Conservation (phyloP, 108 stramenopile genomes). For the Fragilaria crotonensis region DNA sequence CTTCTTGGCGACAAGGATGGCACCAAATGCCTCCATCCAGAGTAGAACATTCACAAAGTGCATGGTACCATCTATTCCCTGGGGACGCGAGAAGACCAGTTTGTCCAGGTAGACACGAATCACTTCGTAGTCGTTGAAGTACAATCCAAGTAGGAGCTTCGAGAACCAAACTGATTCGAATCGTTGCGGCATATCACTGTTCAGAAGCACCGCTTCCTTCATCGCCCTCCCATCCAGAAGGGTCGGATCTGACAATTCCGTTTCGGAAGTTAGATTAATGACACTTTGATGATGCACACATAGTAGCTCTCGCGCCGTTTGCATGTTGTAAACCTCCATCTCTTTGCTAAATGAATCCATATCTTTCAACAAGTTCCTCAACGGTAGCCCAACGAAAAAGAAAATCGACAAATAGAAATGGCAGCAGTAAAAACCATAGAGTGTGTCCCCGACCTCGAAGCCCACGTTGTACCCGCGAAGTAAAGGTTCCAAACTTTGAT, state of each 20-base stretch:
- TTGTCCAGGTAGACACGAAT: background rate
- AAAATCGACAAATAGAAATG: conserved; percentile 16
- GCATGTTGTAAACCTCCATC: conserved; percentile 10
- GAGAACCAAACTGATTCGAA: background rate
- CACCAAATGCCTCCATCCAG: background rate
- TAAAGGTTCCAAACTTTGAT: conserved; percentile 22
- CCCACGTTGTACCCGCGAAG: conserved; percentile 14
- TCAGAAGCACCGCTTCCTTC: background rate
- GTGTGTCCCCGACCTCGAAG: conserved; percentile 12
- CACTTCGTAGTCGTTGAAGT: background rate
- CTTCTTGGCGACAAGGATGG: background rate
- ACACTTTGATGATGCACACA: conserved; percentile 18
- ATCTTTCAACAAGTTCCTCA: conserved; percentile 18
- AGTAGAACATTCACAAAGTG: background rate
- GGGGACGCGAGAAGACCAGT: background rate
- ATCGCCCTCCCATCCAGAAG: conserved; percentile 12
- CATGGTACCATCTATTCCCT: background rate
- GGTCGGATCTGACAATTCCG: conserved; percentile 8
- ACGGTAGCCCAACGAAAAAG: conserved; percentile 21
- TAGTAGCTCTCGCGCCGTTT: conserved; percentile 8
- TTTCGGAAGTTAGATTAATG: conserved; percentile 12
- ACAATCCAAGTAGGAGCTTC: background rate
- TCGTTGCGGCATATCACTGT: background rate
- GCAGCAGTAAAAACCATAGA: conserved; percentile 7
- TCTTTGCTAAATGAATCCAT: conserved; percentile 13